These are phyloP conservation scores for Arthrobotrys sphaeroides DNA, from an alignment of 2,329 filamentous ascomycete genomes.

Conservation along the genomic window DNA sequence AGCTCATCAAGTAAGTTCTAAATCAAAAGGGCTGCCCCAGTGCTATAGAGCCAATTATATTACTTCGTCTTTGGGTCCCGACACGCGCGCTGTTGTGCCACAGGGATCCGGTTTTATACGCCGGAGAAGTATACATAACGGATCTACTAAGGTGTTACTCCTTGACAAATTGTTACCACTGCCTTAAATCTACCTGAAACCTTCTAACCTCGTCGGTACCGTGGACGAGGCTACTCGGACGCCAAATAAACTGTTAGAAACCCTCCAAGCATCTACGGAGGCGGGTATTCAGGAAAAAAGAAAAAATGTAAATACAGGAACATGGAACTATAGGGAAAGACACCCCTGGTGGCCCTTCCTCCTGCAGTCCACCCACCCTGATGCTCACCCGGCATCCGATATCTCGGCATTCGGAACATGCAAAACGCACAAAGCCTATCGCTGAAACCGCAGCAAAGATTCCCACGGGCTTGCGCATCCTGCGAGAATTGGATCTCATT, in stretches of 20 bases:
- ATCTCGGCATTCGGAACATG: conserved; percentile 42
- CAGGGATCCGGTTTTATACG: not conserved
- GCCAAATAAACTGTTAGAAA: not conserved
- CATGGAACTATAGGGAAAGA: not conserved
- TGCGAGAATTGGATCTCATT: conserved; percentile 28
- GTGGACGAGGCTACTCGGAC: not conserved
- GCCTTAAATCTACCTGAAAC: conserved; percentile 4
- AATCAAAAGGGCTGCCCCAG: not conserved
- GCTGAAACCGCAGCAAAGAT: conserved; percentile 31
- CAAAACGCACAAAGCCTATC: conserved; percentile 45
- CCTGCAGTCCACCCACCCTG: not conserved
- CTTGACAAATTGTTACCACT: conserved; percentile 24
- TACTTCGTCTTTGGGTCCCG: not conserved
- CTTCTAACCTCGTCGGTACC: not conserved
- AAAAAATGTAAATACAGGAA: conserved; percentile 5
- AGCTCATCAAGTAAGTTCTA: not conserved
- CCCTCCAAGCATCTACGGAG: not conserved
- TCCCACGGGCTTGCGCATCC: conserved; percentile 7
- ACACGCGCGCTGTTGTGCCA: not conserved
- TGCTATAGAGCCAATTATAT: not conserved
- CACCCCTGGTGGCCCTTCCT: not conserved
- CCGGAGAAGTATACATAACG: not conserved
- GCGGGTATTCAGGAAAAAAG: not conserved
- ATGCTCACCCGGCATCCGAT: conserved; percentile 22
- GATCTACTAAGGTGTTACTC: not conserved